These are phyloP conservation scores for Botrytis fragariae DNA, from an alignment of 2,329 filamentous ascomycete genomes.

Conservation along the genomic window DNA sequence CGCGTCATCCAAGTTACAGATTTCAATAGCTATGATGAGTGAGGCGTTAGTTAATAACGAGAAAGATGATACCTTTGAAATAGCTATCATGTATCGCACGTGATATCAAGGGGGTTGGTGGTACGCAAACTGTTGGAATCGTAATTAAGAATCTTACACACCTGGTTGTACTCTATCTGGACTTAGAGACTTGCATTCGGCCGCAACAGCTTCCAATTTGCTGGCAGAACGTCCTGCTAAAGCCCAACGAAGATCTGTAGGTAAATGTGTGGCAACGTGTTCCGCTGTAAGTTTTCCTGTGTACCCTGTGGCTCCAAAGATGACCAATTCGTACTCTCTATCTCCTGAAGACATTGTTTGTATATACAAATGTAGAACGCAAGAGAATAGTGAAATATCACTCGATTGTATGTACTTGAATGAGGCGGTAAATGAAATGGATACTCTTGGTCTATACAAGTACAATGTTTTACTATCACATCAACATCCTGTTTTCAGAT, in stretches of 20 bases:
- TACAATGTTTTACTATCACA: neutral
- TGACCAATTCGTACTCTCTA: conserved; percentile 59
- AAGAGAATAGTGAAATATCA: neutral
- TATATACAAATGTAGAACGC: neutral
- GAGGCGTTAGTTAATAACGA: neutral
- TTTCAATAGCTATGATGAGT: conserved; percentile 48
- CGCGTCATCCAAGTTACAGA: conserved; percentile 47
- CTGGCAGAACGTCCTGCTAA: conserved; percentile 76
- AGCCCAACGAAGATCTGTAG: conserved; percentile 82
- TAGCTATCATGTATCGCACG: neutral
- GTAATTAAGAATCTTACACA: conserved; percentile 41
- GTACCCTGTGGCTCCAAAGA: conserved; percentile 74
- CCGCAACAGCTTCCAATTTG: conserved; percentile 69
- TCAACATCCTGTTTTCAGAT: neutral
- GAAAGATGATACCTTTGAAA: neutral
- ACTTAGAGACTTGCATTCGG: conserved; percentile 64
- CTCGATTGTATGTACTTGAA: neutral
- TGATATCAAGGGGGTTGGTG: neutral
- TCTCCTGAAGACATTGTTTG: conserved; percentile 18
- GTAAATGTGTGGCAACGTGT: conserved; percentile 67
- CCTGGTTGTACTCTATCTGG: conserved; percentile 69
- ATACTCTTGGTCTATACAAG: neutral
- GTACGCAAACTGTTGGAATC: neutral
- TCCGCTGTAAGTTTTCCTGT: conserved; percentile 76
- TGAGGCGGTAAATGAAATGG: neutral